Evolutionary conservation across 2,329 filamentous ascomycete species (phyloP), one percentile per base, ranked within the genome.

Genomic region (Pseudogymnoascus sp.): DNA sequence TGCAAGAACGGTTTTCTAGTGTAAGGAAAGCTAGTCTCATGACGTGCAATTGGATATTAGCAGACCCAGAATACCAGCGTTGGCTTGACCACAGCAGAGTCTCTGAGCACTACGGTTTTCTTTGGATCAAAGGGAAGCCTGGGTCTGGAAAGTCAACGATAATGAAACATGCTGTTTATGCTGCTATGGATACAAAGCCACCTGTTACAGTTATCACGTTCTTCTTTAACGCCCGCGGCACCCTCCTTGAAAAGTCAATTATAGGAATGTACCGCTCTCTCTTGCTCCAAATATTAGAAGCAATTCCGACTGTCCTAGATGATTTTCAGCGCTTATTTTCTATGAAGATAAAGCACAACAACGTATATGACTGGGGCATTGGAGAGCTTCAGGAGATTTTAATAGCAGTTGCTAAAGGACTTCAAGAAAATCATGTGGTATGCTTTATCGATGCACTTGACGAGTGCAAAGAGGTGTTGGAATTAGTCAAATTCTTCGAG

Each of bases 261-360:
- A 4, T 74, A 0, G 83, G 83, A 0, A 77, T 85, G 74, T 83
- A 81, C 66, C 75, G 81, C 1, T 79, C 79, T 0, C 54, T 85
- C 0, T 48, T 85, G 0, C 63, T 71, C 0, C 80, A 84, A 31
- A 66, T 85, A 0, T 66, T 84, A 69, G 0, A n/a, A n/a, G n/a
- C n/a, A n/a, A 57, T 73, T 0, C 72, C 76, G 0, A 69, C 76
- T 0, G 68, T 81, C 0, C 74, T 78, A 51, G 5, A 54, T 0
- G 72, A 77, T 23, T 54, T 67, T 10, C 48, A 54, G 61, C 70
- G 37, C 65, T 69, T 57, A 54, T 66, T n/a, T 16, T 63, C 66
- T 39, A 69, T 70, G 14, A 45, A 71, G 45, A 54, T 28, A 66
- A 16, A 23, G 19, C 39, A 21, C 8, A 23, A 14, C 6, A 1